Conservation (phyloP, 495 filamentous ascomycete genomes). For the Chaetomium cochliodes region DNA sequence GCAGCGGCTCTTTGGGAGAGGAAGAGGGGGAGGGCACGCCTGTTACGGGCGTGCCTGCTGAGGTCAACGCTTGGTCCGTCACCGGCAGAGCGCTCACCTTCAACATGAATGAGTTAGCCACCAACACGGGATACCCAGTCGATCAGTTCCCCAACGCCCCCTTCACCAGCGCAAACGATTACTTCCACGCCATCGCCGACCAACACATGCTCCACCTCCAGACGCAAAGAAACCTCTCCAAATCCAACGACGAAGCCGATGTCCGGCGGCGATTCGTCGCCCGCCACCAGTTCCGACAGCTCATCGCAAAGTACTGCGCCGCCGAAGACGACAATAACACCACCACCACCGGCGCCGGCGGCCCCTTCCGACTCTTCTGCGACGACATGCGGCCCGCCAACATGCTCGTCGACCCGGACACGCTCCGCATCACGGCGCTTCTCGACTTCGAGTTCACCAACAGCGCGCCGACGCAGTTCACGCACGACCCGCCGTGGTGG, state of each 20-base stretch:
- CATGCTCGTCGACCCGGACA: conserved; percentile 43
- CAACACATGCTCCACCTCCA: conserved; percentile 2
- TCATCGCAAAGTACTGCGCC: conserved; percentile 35
- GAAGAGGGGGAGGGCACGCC: no score
- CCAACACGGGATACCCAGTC: background rate
- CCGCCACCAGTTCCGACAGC: conserved; percentile 41
- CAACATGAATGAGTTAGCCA: conserved; percentile 10
- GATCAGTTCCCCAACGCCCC: background rate
- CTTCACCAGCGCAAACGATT: background rate
- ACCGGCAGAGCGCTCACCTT: background rate
- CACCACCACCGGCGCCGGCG: conserved; percentile 7
- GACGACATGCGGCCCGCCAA: conserved; percentile 46
- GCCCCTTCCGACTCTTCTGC: conserved; percentile 44
- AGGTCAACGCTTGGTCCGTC: conserved; percentile 8
- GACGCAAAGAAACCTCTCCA: conserved; percentile 42
- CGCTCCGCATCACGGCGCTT: conserved; percentile 43
- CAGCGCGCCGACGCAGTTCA: conserved; percentile 44
- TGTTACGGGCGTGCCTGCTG: no score
- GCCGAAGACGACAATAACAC: no score
- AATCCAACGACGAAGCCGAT: conserved; percentile 34
- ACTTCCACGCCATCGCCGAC: background rate
- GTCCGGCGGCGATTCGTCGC: conserved; percentile 39
- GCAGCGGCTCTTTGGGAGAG: conserved; percentile 2
- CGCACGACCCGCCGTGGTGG: conserved; percentile 47
- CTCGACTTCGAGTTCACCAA: conserved; percentile 49